Conservation (phyloP, 768 basidiomycete genomes). For the Kwoniella newhampshirensis region DNA sequence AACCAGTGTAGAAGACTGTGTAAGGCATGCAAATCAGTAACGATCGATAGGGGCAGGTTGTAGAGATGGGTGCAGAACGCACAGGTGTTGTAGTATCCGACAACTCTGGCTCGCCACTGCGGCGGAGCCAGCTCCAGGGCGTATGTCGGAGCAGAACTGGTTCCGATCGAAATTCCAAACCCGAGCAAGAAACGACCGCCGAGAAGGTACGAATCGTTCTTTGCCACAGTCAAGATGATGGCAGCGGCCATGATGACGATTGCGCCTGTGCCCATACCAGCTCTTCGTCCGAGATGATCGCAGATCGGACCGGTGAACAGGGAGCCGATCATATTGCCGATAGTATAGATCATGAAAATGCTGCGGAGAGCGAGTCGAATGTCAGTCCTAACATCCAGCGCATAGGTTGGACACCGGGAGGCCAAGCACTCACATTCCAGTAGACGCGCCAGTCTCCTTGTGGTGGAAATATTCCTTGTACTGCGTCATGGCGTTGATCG, state of each 20-base stretch:
- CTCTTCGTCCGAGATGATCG: conserved; percentile 38
- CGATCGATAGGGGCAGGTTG: neutral
- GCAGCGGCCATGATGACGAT: conserved; percentile 53
- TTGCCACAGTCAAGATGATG: conserved; percentile 58
- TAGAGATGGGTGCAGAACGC: neutral
- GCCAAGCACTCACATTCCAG: conserved; percentile 16
- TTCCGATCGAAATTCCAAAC: conserved; percentile 56
- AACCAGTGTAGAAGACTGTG: conserved; percentile 34
- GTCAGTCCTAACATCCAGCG: neutral
- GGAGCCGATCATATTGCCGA: conserved; percentile 26
- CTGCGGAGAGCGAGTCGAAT: neutral
- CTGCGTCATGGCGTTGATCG: conserved; percentile 33
- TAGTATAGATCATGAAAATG: conserved; percentile 28
- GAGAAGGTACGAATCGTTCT: conserved; percentile 58
- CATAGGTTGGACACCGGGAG: neutral
- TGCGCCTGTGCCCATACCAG: conserved; percentile 48
- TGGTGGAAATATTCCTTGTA: conserved; percentile 30
- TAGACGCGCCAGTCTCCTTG: conserved; percentile 13
- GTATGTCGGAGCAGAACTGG: conserved; percentile 20
- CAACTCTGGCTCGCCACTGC: conserved; percentile 34
- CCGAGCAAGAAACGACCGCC: conserved; percentile 59
- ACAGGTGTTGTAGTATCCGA: conserved; percentile 26
- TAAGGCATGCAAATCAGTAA: neutral
- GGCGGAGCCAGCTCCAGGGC: conserved; percentile 25
- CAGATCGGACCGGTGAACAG: conserved; percentile 26